Percentiles rank a stretch among this genome's conserved stretches.
Evolutionary conservation across 2,329 filamentous ascomycete species (phyloP).

Genomic region (Calcarisporium arbuscula): DNA sequence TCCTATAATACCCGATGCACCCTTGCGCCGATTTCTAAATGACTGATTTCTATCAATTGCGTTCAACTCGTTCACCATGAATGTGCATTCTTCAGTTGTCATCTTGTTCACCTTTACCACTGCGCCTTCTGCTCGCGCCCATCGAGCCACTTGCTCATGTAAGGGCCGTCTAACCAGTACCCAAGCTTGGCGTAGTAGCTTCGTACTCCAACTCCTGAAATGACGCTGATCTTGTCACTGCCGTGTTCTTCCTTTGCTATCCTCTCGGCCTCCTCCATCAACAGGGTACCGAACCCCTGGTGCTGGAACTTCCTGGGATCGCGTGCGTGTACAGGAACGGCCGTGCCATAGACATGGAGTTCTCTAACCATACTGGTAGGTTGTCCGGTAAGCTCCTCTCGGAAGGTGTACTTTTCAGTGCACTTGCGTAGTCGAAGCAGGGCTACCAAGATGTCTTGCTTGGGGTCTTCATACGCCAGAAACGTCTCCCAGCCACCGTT

Average conservation of each 20-base stretch:
- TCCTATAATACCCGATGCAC: too few species aligned
- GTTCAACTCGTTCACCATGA: conserved; percentile 9
- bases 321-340: conserved; percentile 92
- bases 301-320: conserved; percentile 98
- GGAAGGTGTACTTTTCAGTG: conserved; percentile 84
- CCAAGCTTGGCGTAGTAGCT: conserved; percentile 93
- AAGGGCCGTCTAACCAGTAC: conserved; percentile 89
- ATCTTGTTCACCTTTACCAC: conserved; percentile 1
- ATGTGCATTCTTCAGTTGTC: conserved; percentile 2
- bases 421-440: conserved; percentile 86
- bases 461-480: conserved; percentile 94
- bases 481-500: conserved; percentile 99
- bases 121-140: conserved; percentile 26
- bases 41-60: too few species aligned
- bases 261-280: conserved; percentile 97
- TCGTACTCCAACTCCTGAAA: conserved; percentile 93
- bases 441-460: conserved; percentile 95
- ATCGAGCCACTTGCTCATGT: conserved; percentile 64
- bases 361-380: conserved; percentile 89
- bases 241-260: conserved; percentile 94
- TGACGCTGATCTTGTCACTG: conserved; percentile 90
- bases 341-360: conserved; percentile 92
- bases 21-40: too few species aligned
- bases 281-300: conserved; percentile 87
- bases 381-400: conserved; percentile 77